Percentiles rank a stretch among this genome's conserved stretches.
phyloP scores from a whole-genome alignment of 2,329 filamentous ascomycete species.

The Ophiocordyceps camponoti-floridani region DNA sequence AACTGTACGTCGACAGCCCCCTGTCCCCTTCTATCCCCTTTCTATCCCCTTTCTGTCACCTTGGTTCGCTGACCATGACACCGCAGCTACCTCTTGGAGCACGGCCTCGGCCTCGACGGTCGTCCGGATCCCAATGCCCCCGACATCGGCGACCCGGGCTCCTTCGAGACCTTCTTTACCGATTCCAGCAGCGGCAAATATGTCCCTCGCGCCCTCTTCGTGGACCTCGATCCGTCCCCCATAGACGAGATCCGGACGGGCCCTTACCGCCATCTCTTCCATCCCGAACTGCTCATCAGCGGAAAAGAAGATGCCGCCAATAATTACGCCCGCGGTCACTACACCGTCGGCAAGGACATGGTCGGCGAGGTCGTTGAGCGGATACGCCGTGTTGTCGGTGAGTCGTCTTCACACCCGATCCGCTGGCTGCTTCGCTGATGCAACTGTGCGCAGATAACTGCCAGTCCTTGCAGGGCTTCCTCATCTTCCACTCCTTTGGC shows the following conservation, averaged over 20 bases:
- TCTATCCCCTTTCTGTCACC: not conserved
- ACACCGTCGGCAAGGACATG: constrained; percentile 63
- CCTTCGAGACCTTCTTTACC: constrained; percentile 57
- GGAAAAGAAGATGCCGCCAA: constrained; percentile 64
- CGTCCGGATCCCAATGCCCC: constrained; percentile 42
- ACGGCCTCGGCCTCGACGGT: constrained; percentile 48
- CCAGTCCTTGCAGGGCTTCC: constrained; percentile 53
- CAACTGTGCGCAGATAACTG: constrained; percentile 41
- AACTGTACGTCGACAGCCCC: constrained; percentile 39
- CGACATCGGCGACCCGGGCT: constrained; percentile 42
- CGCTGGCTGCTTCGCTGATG: not conserved
- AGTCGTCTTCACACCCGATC: constrained; percentile 8
- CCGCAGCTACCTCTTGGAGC: constrained; percentile 51
- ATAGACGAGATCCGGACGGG: constrained; percentile 60
- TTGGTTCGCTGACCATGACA: constrained; percentile 10
- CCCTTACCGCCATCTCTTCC: constrained; percentile 49
- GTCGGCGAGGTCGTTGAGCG: constrained; percentile 52
- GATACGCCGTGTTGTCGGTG: constrained; percentile 51
- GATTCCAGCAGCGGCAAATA: constrained; percentile 56
- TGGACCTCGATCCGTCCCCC: constrained; percentile 55
- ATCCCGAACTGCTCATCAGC: constrained; percentile 54
- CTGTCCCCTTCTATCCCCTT: constrained; percentile 1
- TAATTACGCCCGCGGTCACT: constrained; percentile 62
- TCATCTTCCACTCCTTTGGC: constrained; percentile 60
- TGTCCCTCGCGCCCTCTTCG: constrained; percentile 53